Evolutionary conservation across 1,139 yeast species (phyloP), one percentile per base, ranked within the genome.

Genomic region (Candida sanyaensis): DNA sequence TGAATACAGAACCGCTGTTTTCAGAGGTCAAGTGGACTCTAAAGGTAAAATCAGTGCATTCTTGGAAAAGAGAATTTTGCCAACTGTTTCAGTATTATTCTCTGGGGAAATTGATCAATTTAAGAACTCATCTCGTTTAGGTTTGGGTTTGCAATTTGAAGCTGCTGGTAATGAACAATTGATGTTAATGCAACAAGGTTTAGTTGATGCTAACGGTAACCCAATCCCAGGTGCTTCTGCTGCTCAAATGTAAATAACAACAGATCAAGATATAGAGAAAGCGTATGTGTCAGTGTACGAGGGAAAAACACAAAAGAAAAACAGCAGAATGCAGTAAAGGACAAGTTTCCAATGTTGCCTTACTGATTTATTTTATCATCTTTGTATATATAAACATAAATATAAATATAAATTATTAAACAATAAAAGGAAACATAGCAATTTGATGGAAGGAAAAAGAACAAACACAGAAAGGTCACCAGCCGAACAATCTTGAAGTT

Each of bases 1-100:
- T 73, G 99, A 93, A 75, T 95, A 91, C 81, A 91, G 97, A 75
- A 96, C 91, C 73, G 86, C 96, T 52, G 86, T 90, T 49, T 91
- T 90, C 83, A 86, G 99, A 72, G 98, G 98, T 63, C 96, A 92
- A 71, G 66, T 93, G 54, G 97, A 92, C 72, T 84, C 96, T 47
- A 78, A 80, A 52, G 99, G 99, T 70, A 91, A 89, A 75, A 96
- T 93, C 49, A 80, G 88, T 50, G 90, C 93, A 59, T 85, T 90
- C 75, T 78, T 93, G 67, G 99, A 93, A 76, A 91, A 91, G 78
- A 86, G 96, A 69, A 84, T 95, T 50, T 79, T 92, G 63, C 98
- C 98, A 62, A 90, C 96, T 45, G 85, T 92, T 52, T 86, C 96
- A 32, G 79, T 93, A 51, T 76, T 90, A 62, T 91, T 93, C 77